Base-by-base conservation (phyloP, 2,329 filamentous ascomycete genomes). In the Albophoma yamanashiensis region DNA sequence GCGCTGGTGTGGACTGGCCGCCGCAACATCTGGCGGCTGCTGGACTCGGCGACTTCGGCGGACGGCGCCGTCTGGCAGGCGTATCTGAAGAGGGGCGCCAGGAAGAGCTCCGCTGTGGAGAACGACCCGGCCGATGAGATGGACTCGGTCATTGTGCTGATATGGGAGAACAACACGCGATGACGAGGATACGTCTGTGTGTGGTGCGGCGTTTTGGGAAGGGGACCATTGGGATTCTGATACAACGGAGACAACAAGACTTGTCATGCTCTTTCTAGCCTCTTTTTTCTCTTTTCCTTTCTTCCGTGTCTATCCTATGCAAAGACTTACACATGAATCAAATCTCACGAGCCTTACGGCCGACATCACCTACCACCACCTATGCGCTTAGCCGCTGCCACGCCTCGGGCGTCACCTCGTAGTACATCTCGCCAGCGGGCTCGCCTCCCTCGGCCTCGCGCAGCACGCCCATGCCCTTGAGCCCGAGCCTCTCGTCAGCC, bases 11-110 rank as follows among this genome's bases (percentile, higher is more conserved):
- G 73, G 72, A 70, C 65, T 5, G 75, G 73, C 12, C 62, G 66
- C 1, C 71, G 71, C 31, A 72, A 72, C 34, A 73, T 74, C 4
- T 81, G 77, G 76, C 64, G 62, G 39, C 64, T 80, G 59, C 60
- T 78, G 50, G 77, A 80, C 63, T 71, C 75, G 14, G 68, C 67
- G 4, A 63, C 69, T 1, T 70, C 69, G 3, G 63, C 68, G 1
- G 64, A 71, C 22, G 75, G 77, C 11, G 69, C 72, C 50, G 74
- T 80, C 2, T 76, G 77, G 76, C 78, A 80, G 69, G 76, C 75
- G 0, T 81, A 80, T 52, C 66, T 78, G 22, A 78, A 76, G 58
- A 69, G 59, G 42, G 67, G 66, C 58, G 43, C 59, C 22, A 62
- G 52, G 31, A 53, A 53, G 31, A n/a, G 64, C 68, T 15, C 43